These are phyloP conservation scores for Selaginella tamariscina DNA, from an alignment of 75 land plant species.

Conservation along the genomic window DNA sequence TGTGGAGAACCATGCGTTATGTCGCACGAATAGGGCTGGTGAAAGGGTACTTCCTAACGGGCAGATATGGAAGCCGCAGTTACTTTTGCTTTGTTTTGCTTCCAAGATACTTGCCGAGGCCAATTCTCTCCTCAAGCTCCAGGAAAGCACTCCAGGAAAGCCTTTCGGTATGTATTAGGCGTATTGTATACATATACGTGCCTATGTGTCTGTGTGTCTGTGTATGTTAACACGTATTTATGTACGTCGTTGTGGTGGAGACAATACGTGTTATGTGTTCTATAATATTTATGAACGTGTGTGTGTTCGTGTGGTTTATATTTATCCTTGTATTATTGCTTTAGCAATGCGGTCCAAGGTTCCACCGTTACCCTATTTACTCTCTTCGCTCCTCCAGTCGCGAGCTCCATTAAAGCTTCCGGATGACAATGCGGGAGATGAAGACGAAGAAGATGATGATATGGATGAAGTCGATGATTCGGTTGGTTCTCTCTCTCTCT, in stretches of 20 bases:
- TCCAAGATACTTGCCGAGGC: constrained; percentile 11
- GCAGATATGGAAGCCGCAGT: constrained; percentile 6
- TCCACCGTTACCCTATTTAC: constrained; percentile 1
- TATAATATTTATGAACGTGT: too few species aligned
- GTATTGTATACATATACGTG: too few species aligned
- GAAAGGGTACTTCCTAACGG: constrained; percentile 10
- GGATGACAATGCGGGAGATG: background rate
- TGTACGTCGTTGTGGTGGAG: too few species aligned
- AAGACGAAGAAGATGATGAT: constrained; percentile 5
- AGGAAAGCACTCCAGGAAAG: constrained; percentile 8
- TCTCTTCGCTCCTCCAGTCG: constrained; percentile 3
- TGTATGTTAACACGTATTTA: too few species aligned
- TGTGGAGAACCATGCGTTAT: constrained; percentile 3
- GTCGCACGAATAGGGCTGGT: constrained; percentile 3
- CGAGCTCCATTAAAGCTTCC: background rate
- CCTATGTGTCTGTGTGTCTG: too few species aligned
- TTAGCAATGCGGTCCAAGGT: constrained; percentile 18
- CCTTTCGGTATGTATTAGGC: constrained; percentile 38
- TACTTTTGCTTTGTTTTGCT: constrained; percentile 6
- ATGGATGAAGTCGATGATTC: constrained; percentile 8
- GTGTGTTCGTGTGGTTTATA: too few species aligned
- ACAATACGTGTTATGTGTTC: too few species aligned
- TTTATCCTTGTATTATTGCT: too few species aligned
- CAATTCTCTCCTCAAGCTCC: constrained; percentile 5
- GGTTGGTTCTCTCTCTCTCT: too few species aligned